Base-by-base conservation (phyloP, 2,329 filamentous ascomycete species). In the Aspergillus sp. region DNA sequence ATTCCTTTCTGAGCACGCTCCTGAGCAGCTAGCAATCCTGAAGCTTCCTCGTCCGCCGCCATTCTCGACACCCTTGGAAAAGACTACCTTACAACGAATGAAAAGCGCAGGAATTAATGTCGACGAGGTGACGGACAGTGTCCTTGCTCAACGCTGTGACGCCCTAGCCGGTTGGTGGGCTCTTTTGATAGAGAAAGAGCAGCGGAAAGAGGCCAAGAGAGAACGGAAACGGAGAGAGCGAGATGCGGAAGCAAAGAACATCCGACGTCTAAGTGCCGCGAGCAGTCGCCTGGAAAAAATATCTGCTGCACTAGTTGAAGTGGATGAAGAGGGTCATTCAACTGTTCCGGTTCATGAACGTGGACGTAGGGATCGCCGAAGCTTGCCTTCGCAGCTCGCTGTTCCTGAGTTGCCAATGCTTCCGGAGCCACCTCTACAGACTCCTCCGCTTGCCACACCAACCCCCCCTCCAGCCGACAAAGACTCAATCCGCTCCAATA, bases 131-230 rank as follows among this genome's bases (percentile, higher is more conserved):
- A 93, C 98, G 62, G 93, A 98, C 71, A 96, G 95, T 67, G 95
- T 99, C 3, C 76, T 96, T 37, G 86, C 92, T 4, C 91, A 96
- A 72, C 85, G 91, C 63, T 98, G 95, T 70, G 93, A 99, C 75
- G 84, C 89, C 5, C 79, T 99, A 49, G 91, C 92, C 51, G 95
- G 95, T 5, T 99, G 95, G 95, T 99, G 95, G 95, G 90, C 91
- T 3, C 76, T 99, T 27, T 78, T 99, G 40, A 86, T 98, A 9
- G 95, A 98, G 70, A 99, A 98, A 73, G 95, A 99, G 70, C 86
- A 92, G 71, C 86, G 92, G 8, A 99, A 99, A 74, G 88, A 93
- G 63, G 83, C 79, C 61, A 83, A 92, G 60, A 82, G 88, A 61
- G 92, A 97, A 67, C 85, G 86, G 53, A 97, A 93, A 70, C 85